These are phyloP conservation scores for Ceratocystis papillata DNA, from an alignment of 2,329 filamentous ascomycete species.

Conservation along the genomic window DNA sequence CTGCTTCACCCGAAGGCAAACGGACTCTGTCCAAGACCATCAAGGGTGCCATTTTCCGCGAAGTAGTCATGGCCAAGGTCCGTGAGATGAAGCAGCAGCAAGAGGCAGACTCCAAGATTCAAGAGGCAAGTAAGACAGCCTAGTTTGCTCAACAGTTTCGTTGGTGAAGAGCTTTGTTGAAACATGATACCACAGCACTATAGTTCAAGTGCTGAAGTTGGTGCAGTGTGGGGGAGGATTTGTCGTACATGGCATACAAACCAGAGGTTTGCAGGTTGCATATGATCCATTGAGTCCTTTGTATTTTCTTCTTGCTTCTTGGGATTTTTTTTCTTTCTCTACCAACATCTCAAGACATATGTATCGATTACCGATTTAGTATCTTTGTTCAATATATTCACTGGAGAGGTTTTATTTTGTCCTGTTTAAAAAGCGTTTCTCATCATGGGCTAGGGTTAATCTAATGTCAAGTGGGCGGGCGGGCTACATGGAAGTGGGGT, in stretches of 20 bases:
- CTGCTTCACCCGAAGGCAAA: constrained; percentile 33
- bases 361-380: neutral
- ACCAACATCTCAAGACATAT: constrained; percentile 4
- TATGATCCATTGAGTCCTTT: constrained; percentile 22
- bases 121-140: constrained; percentile 36
- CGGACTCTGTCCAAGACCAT: constrained; percentile 41
- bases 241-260: neutral
- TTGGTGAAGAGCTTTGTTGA: constrained; percentile 1
- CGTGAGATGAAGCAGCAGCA: constrained; percentile 83
- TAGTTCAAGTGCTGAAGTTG: constrained; percentile 19
- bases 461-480: neutral
- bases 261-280: constrained; percentile 29
- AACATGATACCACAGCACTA: constrained; percentile 22
- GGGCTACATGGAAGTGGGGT: neutral
- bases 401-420: neutral
- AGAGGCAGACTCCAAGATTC: constrained; percentile 52
- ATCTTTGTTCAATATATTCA: constrained; percentile 13
- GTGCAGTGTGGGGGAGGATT: constrained; percentile 3
- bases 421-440: neutral
- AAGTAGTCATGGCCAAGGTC: constrained; percentile 89
- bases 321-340: constrained; percentile 5
- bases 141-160: constrained; percentile 6
- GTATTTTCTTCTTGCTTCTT: constrained; percentile 11
- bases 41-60: constrained; percentile 72
- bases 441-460: neutral